Evolutionary conservation across 2,329 filamentous ascomycete species (phyloP), one percentile per base, ranked within the genome.

Genomic region (Scleromitrula shiraiana): DNA sequence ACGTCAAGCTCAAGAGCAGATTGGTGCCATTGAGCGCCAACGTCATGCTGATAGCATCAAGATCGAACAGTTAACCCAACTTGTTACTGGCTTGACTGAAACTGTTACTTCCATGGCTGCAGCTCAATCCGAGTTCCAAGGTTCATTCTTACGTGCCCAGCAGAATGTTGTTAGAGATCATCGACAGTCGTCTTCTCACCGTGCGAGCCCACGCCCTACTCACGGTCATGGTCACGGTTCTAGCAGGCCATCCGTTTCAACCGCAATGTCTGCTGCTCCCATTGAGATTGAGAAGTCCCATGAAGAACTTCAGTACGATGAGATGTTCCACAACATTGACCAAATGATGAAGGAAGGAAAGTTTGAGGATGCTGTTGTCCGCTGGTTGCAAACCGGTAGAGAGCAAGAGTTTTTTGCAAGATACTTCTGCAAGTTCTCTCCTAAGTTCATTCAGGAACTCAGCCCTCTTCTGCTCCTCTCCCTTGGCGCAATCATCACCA

Each of bases 51-150:
- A 64, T 47, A 69, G 67, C 45, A 70, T 72, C 55, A 89, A 89
- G 73, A 83, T 90, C 50, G 79, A 85, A 46, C 78, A 86, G 59
- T 73, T 91, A n/a, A 74, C 82, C 7, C 73, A 75, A 12, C 74
- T 86, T 24, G 80, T 88, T 4, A 76, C 75, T 26, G 76, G 78
- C 20, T 71, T 90, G 49, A 77, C 81, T 2, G 78, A 83, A 53
- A 86, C 82, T 37, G 74, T 91, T 20, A 77, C 80, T 32, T 76
- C 76, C 10, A 82, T 91, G 81, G 81, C 81, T 5, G 68, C 77
- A 5, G 75, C 77, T 1, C 85, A 90, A 66, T 68, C 76, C 4
- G 76, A 84, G 47, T 80, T 88, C 55, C 84, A 89, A 63, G 75
- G 75, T 35, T 76, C 77, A 55, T 71, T 82, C 48, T 65, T 81